Conservation (phyloP, 2,329 filamentous ascomycete species). For the Aschersonia sp. region DNA sequence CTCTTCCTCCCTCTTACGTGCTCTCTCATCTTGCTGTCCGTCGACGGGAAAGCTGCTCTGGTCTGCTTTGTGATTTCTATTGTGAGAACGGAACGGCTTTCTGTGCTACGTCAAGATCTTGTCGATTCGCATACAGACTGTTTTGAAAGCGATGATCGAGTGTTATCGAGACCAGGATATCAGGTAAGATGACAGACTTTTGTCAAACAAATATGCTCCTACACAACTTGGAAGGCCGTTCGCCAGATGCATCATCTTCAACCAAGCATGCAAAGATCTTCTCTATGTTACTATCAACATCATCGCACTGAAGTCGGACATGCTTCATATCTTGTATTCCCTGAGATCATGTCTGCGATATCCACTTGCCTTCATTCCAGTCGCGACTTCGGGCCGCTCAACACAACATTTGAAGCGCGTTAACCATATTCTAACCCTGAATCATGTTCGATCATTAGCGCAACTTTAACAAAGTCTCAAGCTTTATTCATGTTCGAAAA, state of each 20-base stretch:
- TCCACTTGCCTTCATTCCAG: conserved; percentile 10
- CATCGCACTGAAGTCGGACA: neutral
- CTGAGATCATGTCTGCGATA: conserved; percentile 4
- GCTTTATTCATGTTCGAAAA: neutral
- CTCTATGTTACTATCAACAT: neutral
- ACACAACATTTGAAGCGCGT: conserved; percentile 8
- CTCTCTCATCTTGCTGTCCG: neutral
- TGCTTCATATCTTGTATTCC: conserved; percentile 4
- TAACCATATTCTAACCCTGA: conserved; percentile 2
- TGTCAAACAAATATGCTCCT: too few species aligned
- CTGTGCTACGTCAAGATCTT: neutral
- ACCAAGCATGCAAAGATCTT: neutral
- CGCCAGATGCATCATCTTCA: too few species aligned
- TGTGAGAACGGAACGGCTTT: too few species aligned
- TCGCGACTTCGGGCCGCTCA: conserved; percentile 5
- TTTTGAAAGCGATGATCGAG: conserved; percentile 1
- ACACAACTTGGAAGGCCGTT: too few species aligned
- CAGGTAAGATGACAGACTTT: neutral
- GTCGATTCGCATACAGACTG: neutral
- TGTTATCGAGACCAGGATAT: neutral
- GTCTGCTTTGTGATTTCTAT: neutral
- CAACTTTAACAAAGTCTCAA: neutral
- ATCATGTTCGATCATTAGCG: neutral
- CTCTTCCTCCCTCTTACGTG: neutral
- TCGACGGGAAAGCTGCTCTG: neutral